Evolutionary conservation across 345 rosid genomes (phyloP).

Genomic region (Eucalyptus cloeziana): DNA sequence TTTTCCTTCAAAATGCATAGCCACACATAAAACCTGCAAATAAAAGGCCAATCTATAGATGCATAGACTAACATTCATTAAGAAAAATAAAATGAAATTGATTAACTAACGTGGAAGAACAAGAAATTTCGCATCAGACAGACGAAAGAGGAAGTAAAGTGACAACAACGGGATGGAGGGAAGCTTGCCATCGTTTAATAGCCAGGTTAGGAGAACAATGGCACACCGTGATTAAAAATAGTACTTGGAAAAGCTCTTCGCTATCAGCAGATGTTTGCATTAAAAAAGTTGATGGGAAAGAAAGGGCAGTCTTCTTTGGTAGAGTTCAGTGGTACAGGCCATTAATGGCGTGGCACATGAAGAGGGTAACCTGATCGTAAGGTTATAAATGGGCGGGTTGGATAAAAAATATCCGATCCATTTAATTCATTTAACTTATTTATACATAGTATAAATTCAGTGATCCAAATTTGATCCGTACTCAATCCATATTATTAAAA

Average conservation of each 20-base stretch:
- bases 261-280: not conserved
- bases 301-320: not conserved
- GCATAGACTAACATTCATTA: no score
- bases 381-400: not conserved
- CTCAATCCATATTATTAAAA: not conserved
- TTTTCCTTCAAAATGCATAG: no score
- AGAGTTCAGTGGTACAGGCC: not conserved
- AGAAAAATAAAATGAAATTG: no score
- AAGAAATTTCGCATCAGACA: no score
- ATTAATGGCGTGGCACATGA: not conserved
- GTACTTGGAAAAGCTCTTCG: not conserved
- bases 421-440: not conserved
- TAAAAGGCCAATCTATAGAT: no score
- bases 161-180: no score
- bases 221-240: not conserved
- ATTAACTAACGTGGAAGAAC: no score
- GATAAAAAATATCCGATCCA: accelerated
- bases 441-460: no score
- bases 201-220: not conserved
- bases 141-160: no score
- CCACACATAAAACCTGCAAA: no score
- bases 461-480: not conserved
- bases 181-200: no score
- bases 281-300: not conserved
- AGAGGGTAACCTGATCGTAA: not conserved